Base-by-base conservation (phyloP, 176 grass and related monocot genomes). In the Saccharum spontaneum region DNA sequence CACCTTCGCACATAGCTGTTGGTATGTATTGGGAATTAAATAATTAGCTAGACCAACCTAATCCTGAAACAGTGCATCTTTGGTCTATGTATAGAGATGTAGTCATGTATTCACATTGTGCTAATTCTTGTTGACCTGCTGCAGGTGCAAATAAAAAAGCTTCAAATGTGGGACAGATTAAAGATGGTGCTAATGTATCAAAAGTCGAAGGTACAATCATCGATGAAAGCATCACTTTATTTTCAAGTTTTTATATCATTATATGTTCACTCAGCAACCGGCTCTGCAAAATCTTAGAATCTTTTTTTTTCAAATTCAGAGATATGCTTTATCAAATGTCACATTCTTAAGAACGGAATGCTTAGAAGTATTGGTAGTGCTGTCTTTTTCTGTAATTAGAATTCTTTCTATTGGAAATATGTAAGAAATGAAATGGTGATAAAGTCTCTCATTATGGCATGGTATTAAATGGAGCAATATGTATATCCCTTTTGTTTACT, bases 111-210 rank as follows among this genome's bases (percentile, higher is more conserved):
- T 60, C 7, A 14, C 17, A 73, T 82, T 68, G 49, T 82, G 54
- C 73, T 91, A 48, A 80, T 89, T 52, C 13, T 72, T n/a, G 65
- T 83, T 65, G 63, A 86, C 68, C 70, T 73, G n/a, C 11, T 87
- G 18, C 84, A 99, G 93, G 89, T 88, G 97, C 91, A 67, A 94
- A 93, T 78, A 96, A 94, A 69, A 99, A 94, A 83, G 89, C 91
- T 86, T 94, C 93, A 76, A 96, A 81, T 65, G 74, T 50, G 46
- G 93, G 74, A 7, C 93, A 94, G 24, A 79, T 85, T 36, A 99
- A 96, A 89, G 97, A 94, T 74, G 68, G 78, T 28, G 72, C 86
- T 91, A 91, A 92, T 86, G 48, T 87, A 69, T 76, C 90, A 38
- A 96, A 93, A 89, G 66, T 75, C 23, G 93, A 98, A 99, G 97